phyloP scores from a whole-genome alignment of 179 eudicot species.

The Amaranthus tricolor region DNA sequence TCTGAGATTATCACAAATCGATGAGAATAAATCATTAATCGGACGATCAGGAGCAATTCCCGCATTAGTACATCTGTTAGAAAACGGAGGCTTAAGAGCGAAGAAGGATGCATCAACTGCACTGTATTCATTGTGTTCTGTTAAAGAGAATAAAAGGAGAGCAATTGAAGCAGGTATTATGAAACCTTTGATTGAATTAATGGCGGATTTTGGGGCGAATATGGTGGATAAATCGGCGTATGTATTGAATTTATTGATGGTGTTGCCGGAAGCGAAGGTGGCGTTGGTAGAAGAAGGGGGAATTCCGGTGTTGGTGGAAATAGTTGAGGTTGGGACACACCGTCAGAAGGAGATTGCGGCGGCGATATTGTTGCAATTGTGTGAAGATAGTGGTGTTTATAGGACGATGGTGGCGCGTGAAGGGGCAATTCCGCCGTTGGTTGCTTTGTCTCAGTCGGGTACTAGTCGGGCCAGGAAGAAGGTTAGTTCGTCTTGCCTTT shows the following conservation, averaged over 20 bases:
- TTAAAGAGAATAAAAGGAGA: conserved; percentile 60
- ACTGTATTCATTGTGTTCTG: conserved; percentile 60
- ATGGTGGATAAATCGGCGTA: conserved; percentile 93
- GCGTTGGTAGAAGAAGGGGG: conserved; percentile 71
- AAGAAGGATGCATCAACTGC: conserved; percentile 83
- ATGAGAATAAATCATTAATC: conserved; percentile 31
- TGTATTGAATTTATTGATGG: conserved; percentile 53
- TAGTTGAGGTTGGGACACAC: conserved; percentile 58
- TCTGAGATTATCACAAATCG: conserved; percentile 37
- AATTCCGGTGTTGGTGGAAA: conserved; percentile 65
- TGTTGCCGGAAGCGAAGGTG: conserved; percentile 52
- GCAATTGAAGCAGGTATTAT: conserved; percentile 72
- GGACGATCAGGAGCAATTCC: conserved; percentile 44
- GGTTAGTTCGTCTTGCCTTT: conserved; percentile 29
- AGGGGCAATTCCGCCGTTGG: conserved; percentile 65
- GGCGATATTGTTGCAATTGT: conserved; percentile 50
- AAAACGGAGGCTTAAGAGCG: conserved; percentile 31
- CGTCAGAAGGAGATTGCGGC: conserved; percentile 69
- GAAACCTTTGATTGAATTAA: conserved; percentile 70
- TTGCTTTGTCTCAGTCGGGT: conserved; percentile 62
- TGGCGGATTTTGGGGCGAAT: conserved; percentile 77
- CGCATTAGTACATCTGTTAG: conserved; percentile 31
- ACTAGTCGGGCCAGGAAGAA: conserved; percentile 63
- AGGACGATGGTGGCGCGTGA: conserved; percentile 74
- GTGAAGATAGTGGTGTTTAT: conserved; percentile 55